phyloP scores from a whole-genome alignment of 495 filamentous ascomycete genomes.

The Antarctomyces pellizariae region DNA sequence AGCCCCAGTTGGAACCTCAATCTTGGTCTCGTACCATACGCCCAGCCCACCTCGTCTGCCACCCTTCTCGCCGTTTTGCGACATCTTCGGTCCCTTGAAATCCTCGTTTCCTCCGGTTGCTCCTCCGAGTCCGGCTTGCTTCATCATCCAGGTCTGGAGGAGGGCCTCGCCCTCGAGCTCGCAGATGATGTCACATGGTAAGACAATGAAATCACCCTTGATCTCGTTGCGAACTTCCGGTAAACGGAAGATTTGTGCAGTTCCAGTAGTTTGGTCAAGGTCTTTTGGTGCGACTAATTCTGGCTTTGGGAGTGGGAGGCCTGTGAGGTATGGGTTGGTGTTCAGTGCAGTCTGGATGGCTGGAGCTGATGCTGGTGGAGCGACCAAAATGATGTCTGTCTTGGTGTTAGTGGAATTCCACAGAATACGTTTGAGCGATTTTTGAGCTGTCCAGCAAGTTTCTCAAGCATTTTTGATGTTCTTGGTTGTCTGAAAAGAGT shows the following conservation, averaged over 20 bases:
- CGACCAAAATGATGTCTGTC: conserved; percentile 62
- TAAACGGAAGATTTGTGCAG: conserved; percentile 70
- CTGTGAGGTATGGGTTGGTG: conserved; percentile 71
- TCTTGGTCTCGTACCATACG: conserved; percentile 76
- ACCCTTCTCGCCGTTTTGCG: conserved; percentile 26
- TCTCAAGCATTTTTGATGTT: too few relatives aligned
- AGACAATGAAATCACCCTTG: conserved; percentile 63
- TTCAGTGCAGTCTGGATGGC: conserved; percentile 57
- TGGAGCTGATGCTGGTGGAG: conserved; percentile 45
- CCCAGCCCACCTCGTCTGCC: conserved; percentile 53
- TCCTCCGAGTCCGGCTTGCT: conserved; percentile 36
- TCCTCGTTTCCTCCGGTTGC: conserved; percentile 14
- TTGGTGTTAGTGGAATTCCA: conserved; percentile 3
- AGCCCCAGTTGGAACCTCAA: conserved; percentile 20
- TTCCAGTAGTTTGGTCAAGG: conserved; percentile 57
- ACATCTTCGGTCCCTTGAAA: conserved; percentile 15
- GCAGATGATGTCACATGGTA: conserved; percentile 87
- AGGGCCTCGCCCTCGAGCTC: conserved; percentile 65
- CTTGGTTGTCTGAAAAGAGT: too few relatives aligned
- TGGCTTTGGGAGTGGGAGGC: conserved; percentile 48
- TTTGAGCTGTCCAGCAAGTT: too few relatives aligned
- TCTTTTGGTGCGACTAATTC: conserved; percentile 50
- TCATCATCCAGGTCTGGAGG: conserved; percentile 80
- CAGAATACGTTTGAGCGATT: too few relatives aligned
- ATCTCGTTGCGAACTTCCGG: conserved; percentile 48